Evolutionary conservation across 139 green algal genomes (phyloP).

Genomic region (Helicosporidium sp.): DNA sequence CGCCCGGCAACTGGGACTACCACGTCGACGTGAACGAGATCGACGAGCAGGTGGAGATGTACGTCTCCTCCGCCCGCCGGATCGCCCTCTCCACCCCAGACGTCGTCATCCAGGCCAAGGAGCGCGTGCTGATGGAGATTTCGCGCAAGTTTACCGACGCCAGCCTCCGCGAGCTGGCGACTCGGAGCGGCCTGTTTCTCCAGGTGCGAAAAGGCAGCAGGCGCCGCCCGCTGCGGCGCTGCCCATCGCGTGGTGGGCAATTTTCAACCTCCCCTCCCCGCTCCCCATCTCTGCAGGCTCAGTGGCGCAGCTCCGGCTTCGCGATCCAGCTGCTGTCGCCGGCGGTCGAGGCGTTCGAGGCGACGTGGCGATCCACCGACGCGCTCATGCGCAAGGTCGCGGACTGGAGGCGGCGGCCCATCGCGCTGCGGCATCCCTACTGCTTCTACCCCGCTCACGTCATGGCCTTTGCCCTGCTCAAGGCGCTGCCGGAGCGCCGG

Average conservation of each 20-base stretch:
- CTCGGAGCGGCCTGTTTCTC: constrained; percentile 9
- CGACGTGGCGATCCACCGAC: constrained; percentile 30
- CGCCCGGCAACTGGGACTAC: constrained; percentile 9
- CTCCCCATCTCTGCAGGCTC: constrained; percentile 1
- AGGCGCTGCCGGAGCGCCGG: constrained; percentile 4
- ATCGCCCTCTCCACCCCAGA: constrained; percentile 4
- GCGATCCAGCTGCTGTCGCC: constrained; percentile 29
- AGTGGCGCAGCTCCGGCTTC: constrained; percentile 17
- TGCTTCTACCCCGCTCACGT: constrained; percentile 30
- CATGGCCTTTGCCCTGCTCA: constrained; percentile 17
- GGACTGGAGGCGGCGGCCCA: constrained; percentile 32
- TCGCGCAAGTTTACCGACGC: constrained; percentile 34
- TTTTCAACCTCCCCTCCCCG: neutral
- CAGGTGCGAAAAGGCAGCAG: constrained; percentile 9
- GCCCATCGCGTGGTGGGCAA: neutral
- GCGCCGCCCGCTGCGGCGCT: neutral
- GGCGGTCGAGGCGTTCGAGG: constrained; percentile 13
- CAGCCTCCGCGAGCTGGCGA: neutral
- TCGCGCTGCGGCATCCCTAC: constrained; percentile 31
- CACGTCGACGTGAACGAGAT: constrained; percentile 12
- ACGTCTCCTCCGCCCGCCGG: constrained; percentile 1
- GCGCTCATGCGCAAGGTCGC: constrained; percentile 22
- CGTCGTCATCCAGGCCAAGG: constrained; percentile 11
- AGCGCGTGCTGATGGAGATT: constrained; percentile 40
- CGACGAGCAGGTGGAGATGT: constrained; percentile 28